phyloP scores from a whole-genome alignment of 176 grass and related monocot species.

The Oropetium thomaeum region DNA sequence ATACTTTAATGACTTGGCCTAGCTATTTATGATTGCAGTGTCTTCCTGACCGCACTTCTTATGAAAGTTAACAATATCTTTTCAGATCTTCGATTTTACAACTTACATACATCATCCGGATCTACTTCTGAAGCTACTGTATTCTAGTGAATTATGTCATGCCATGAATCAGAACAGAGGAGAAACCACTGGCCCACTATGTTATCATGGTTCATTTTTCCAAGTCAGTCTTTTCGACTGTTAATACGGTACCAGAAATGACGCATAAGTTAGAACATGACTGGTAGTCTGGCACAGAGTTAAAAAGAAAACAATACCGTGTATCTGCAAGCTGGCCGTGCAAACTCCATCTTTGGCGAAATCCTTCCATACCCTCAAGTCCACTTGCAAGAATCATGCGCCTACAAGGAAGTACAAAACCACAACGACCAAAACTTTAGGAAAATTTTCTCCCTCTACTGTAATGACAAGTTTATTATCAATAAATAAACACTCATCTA shows the following conservation, averaged over 20 bases:
- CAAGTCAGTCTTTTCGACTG: not conserved
- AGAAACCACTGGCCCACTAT: not conserved
- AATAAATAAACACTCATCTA: not conserved
- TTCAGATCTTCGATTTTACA: not conserved
- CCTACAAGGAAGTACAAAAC: constrained; percentile 40
- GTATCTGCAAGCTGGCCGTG: constrained; percentile 66
- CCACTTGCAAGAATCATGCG: constrained; percentile 77
- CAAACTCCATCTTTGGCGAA: constrained; percentile 83
- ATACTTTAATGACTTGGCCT: not conserved
- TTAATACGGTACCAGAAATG: not conserved
- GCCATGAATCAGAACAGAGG: not conserved
- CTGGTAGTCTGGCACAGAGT: not conserved
- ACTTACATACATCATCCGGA: not conserved
- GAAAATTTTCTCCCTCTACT: not conserved
- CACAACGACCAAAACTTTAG: constrained; percentile 13
- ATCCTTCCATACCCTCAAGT: constrained; percentile 78
- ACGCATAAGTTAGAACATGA: not conserved
- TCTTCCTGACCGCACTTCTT: not conserved
- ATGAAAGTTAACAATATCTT: not conserved
- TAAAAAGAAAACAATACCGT: constrained; percentile 40
- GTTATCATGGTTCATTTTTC: constrained; percentile 7
- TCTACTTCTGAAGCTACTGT: not conserved
- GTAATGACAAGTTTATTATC: not conserved
- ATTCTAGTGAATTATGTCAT: not conserved
- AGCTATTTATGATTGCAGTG: not conserved